Conservation (phyloP, 768 basidiomycete species). For the Termitomyces sp. region DNA sequence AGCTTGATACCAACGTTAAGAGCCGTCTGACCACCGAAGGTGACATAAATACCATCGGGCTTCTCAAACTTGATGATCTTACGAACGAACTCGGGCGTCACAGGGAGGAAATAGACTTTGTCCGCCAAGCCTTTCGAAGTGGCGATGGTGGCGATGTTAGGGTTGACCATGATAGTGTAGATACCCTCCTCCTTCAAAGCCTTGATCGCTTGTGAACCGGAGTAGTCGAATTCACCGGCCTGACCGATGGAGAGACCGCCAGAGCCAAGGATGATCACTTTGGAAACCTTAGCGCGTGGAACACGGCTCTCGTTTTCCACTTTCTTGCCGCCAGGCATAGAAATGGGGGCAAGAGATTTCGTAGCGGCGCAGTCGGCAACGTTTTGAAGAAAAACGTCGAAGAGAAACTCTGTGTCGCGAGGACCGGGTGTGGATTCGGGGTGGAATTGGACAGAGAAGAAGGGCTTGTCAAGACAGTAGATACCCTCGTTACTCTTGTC, state of each 20-base stretch:
- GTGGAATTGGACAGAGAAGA: constrained; percentile 99
- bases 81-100: constrained; percentile 95
- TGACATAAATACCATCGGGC: constrained; percentile 98
- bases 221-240: constrained; percentile 99
- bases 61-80: constrained; percentile 99
- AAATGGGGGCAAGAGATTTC: constrained; percentile 47
- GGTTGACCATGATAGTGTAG: constrained; percentile 97
- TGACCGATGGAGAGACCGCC: constrained; percentile 98
- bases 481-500: constrained; percentile 98
- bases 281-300: constrained; percentile 74
- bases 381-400: constrained; percentile 93
- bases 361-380: constrained; percentile 68
- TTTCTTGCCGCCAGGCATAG: constrained; percentile 74
- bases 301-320: constrained; percentile 74
- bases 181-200: constrained; percentile 98
- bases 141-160: constrained; percentile 98
- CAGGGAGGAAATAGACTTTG: constrained; percentile 99
- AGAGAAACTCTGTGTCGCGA: constrained; percentile 96
- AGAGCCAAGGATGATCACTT: constrained; percentile 95
- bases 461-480: constrained; percentile 87
- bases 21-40: constrained; percentile 97
- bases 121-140: constrained; percentile 97
- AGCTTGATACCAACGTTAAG: constrained; percentile 95
- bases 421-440: constrained; percentile 97
- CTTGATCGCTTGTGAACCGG: constrained; percentile 98